Conservation (phyloP, 257 asterid species). For the Apocynum venetum region DNA sequence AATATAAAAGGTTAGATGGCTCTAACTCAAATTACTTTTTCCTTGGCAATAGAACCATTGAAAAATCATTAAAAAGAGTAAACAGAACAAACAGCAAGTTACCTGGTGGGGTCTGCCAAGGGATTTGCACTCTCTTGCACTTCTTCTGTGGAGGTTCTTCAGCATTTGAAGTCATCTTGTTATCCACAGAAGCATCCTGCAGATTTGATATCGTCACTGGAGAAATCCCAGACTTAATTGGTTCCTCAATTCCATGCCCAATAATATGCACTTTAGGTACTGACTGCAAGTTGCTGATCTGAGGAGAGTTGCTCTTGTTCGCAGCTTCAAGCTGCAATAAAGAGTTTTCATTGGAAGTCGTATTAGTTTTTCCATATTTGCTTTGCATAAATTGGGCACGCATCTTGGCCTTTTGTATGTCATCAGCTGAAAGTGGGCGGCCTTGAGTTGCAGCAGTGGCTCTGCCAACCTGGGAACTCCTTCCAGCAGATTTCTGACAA, state of each 20-base stretch:
- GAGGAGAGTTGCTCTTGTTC: constrained; percentile 36
- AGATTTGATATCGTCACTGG: constrained; percentile 25
- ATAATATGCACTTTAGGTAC: constrained; percentile 27
- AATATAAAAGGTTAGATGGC: neutral
- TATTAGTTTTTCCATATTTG: constrained; percentile 55
- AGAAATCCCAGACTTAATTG: constrained; percentile 29
- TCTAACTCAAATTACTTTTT: neutral
- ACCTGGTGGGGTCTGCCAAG: constrained; percentile 87
- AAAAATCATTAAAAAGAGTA: neutral
- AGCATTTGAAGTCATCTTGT: constrained; percentile 27
- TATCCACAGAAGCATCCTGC: constrained; percentile 29
- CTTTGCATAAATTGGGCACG: constrained; percentile 85
- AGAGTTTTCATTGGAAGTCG: constrained; percentile 33
- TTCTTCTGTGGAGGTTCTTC: constrained; percentile 66
- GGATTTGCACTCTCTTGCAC: constrained; percentile 61
- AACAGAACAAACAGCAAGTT: constrained; percentile 23
- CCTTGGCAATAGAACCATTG: neutral
- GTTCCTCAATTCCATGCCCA: constrained; percentile 26
- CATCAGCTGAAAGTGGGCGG: constrained; percentile 99
- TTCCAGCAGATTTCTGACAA: constrained; percentile 54
- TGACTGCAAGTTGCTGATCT: constrained; percentile 30
- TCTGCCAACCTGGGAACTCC: constrained; percentile 63
- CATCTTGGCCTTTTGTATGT: constrained; percentile 96
- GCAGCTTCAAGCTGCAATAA: constrained; percentile 45
- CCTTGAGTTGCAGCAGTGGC: constrained; percentile 56